Conservation (phyloP, 331 rosid species). For the Telfairia occidentalis region DNA sequence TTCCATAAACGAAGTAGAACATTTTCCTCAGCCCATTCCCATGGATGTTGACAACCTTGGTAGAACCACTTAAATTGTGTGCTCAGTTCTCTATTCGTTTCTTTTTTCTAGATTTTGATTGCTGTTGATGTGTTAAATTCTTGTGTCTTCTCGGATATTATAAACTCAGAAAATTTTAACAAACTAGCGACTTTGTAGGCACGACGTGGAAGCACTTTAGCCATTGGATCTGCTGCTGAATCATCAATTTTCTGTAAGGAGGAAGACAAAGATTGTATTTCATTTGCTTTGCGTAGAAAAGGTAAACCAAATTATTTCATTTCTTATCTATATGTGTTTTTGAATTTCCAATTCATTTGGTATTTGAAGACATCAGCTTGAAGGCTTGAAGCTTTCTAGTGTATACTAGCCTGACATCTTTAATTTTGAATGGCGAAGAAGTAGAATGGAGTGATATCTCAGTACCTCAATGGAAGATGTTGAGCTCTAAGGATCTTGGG, state of each 20-base stretch:
- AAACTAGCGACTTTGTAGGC: conserved; percentile 6
- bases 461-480: conserved; percentile 22
- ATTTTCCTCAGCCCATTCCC: not conserved
- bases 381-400: not conserved
- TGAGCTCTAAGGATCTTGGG: conserved; percentile 23
- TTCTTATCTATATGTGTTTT: not conserved
- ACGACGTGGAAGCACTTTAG: conserved; percentile 7
- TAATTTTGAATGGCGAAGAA: not conserved
- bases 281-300: not conserved
- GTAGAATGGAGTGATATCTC: conserved; percentile 3
- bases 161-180: too few species aligned
- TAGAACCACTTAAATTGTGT: not conserved
- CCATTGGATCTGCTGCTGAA: conserved; percentile 17
- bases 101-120: not conserved
- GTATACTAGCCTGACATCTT: not conserved
- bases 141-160: not conserved
- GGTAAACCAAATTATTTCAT: not conserved
- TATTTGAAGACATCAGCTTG: not conserved
- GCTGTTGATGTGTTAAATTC: not conserved
- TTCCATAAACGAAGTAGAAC: not conserved
- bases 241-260: not conserved
- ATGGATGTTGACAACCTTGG: not conserved
- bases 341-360: not conserved
- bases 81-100: not conserved
- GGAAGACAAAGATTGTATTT: conserved; percentile 1